These are phyloP conservation scores for Podospora pseudoanserina DNA, from an alignment of 495 filamentous ascomycete species.

Conservation along the genomic window DNA sequence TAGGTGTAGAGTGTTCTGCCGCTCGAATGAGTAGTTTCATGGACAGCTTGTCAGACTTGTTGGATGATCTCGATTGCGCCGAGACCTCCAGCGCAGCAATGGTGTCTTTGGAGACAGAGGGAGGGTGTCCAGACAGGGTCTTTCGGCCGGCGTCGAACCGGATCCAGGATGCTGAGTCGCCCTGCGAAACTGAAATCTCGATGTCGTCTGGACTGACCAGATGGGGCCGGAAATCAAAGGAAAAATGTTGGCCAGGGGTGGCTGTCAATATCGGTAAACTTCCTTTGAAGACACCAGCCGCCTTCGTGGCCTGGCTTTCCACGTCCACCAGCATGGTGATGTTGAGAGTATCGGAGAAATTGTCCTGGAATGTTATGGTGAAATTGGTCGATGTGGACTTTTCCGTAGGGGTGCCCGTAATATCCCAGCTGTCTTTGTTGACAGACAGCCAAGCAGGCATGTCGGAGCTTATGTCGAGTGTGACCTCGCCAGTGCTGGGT, in stretches of 20 bases:
- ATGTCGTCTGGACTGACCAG: conserved; percentile 51
- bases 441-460: conserved; percentile 69
- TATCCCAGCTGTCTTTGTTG: conserved; percentile 55
- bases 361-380: conserved; percentile 61
- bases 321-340: conserved; percentile 61
- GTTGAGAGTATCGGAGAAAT: conserved; percentile 59
- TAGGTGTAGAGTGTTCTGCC: conserved; percentile 10
- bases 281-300: conserved; percentile 37
- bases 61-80: conserved; percentile 44
- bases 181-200: conserved; percentile 52
- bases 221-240: conserved; percentile 57
- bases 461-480: conserved; percentile 44
- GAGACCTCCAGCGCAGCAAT: conserved; percentile 49
- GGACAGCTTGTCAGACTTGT: conserved; percentile 40
- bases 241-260: conserved; percentile 61
- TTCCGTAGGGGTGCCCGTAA: conserved; percentile 62
- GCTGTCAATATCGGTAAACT: conserved; percentile 46
- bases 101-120: conserved; percentile 34
- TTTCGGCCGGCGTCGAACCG: conserved; percentile 55
- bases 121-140: conserved; percentile 61
- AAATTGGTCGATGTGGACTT: conserved; percentile 58
- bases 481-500: conserved; percentile 44
- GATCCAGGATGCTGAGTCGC: conserved; percentile 60
- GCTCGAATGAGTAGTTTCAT: conserved; percentile 51
- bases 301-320: not conserved